These are phyloP conservation scores for Ceratocystis alfenasii DNA, from an alignment of 2,329 filamentous ascomycete species.

Conservation along the genomic window DNA sequence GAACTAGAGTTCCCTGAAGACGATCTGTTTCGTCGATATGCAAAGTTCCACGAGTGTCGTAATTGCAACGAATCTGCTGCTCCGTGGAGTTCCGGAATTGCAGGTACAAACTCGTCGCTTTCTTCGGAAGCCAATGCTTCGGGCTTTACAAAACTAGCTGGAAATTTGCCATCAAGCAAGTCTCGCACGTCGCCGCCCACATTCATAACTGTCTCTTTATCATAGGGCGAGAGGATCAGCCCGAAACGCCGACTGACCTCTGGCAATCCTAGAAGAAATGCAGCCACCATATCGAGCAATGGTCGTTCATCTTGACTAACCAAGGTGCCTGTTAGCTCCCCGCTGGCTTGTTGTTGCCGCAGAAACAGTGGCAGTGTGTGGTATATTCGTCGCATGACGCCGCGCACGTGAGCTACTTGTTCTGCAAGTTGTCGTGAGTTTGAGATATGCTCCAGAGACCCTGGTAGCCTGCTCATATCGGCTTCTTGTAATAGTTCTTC, in stretches of 20 bases:
- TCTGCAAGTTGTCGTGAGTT: conserved; percentile 2
- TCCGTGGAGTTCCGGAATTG: neutral
- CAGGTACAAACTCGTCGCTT: conserved; percentile 14
- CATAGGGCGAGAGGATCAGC: conserved; percentile 1
- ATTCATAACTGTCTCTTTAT: conserved; percentile 9
- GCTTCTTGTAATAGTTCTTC: conserved; percentile 8
- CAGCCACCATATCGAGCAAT: conserved; percentile 13
- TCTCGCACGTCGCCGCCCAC: conserved; percentile 17
- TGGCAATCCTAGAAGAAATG: conserved; percentile 14
- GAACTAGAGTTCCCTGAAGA: neutral
- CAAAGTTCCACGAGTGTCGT: conserved; percentile 17
- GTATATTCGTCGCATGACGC: conserved; percentile 12
- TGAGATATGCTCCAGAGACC: neutral
- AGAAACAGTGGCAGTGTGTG: conserved; percentile 11
- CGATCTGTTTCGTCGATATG: neutral
- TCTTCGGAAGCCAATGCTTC: conserved; percentile 1
- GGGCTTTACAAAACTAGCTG: conserved; percentile 17
- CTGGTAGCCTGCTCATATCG: neutral
- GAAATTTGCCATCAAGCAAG: conserved; percentile 11
- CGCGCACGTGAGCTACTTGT: conserved; percentile 2
- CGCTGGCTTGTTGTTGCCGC: neutral
- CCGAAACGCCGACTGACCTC: conserved; percentile 16
- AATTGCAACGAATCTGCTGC: conserved; percentile 12
- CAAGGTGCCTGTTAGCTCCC: neutral
- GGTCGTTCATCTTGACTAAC: neutral